Evolutionary conservation across 345 rosid genomes (phyloP).

Genomic region (Salix suchowensis): DNA sequence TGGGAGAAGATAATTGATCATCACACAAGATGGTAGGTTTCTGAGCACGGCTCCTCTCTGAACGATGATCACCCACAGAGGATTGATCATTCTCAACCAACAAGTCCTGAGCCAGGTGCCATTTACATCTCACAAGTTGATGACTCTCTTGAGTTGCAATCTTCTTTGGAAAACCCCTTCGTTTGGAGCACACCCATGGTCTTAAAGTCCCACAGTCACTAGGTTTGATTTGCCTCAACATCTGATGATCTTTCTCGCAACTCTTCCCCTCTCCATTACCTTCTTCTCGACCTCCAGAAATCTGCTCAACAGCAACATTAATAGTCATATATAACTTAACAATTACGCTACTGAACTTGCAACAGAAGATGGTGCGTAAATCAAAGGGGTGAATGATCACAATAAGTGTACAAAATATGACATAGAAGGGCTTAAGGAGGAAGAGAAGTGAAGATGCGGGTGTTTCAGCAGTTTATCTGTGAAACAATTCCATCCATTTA

Average conservation of each 20-base stretch:
- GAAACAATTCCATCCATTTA: background rate
- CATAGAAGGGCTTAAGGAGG: background rate
- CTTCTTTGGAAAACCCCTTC: constrained; percentile 51
- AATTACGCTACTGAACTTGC: constrained; percentile 1
- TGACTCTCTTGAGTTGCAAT: constrained; percentile 28
- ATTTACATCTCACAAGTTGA: constrained; percentile 35
- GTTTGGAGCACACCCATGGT: constrained; percentile 61
- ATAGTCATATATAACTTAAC: constrained; percentile 13
- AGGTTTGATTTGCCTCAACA: constrained; percentile 29
- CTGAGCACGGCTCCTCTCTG: constrained; percentile 31
- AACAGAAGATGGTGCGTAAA: background rate
- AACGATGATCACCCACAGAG: constrained; percentile 32
- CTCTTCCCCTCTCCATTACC: constrained; percentile 34
- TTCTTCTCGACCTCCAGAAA: constrained; percentile 33
- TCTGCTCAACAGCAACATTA: constrained; percentile 38
- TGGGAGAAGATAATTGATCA: constrained; percentile 28
- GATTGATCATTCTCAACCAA: constrained; percentile 44
- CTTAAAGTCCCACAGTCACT: constrained; percentile 53
- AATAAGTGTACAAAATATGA: background rate
- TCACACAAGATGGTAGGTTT: constrained; percentile 33
- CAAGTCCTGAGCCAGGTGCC: constrained; percentile 43
- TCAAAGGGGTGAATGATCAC: background rate
- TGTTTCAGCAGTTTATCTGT: background rate
- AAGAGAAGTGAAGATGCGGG: background rate
- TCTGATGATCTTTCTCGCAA: constrained; percentile 20